Evolutionary conservation across 495 filamentous ascomycete genomes (phyloP), one percentile per base, ranked within the genome.

Genomic region (Collariella sp.): DNA sequence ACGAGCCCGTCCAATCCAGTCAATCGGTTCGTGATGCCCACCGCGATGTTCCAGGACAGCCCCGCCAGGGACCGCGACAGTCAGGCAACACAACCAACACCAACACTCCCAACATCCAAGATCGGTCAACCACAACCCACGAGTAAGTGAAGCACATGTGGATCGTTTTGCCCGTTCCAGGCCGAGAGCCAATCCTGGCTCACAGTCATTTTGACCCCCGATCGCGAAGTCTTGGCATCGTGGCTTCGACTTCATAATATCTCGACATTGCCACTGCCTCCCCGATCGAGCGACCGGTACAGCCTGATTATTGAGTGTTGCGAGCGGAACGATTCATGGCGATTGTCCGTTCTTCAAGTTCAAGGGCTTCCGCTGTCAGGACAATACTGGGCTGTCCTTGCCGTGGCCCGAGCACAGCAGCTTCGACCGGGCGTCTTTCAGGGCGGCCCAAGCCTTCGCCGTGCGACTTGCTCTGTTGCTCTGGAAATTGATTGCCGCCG

Each of bases 1-100:
- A 59, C 35, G 42, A 54, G 48, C 52, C 40, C 45, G 41, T 40
- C 61, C 61, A 66, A 62, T 67, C 61, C 64, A 57, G 41, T 46
- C 29, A 38, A 24, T 34, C 29, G 41, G 50, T 48, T 15, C 36
- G 15, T 41, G 23, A 12, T 26, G 50, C 10, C 55, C 52, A 54
- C 46, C 36, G 50, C 42, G 18, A 41, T 34, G 52, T 56, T 36
- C 33, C 22, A 50, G 48, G 49, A 57, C 56, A 58, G 49, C 51
- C 52, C 35, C 55, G 35, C 16, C 36, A 39, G 48, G 46, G 36
- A 33, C 23, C 35, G 19, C 19, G 36, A 40, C 29, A 26, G 10
- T 2, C 18, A 22, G 42, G 38, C 31, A 16, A 45, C 49, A 34
- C 43, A 43, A 39, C 2, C 40, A n/a, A 38, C 44, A 45, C 41